phyloP scores from a whole-genome alignment of 208 protist genomes.

The Trypanosoma mega region DNA sequence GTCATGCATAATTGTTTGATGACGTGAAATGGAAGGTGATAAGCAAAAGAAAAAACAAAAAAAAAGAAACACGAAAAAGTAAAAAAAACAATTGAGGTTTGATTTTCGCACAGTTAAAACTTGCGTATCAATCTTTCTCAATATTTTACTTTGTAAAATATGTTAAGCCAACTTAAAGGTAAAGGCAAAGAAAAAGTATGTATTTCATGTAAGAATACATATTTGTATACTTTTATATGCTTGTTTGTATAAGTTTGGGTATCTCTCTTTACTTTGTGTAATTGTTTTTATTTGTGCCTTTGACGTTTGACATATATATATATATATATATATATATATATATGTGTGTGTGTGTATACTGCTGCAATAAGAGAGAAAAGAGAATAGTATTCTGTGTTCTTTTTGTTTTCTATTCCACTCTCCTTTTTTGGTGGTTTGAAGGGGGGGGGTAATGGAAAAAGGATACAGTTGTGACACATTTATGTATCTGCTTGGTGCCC shows the following conservation, averaged over 20 bases:
- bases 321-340: conserved; percentile 3
- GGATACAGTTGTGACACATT: no score
- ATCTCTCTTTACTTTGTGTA: no score
- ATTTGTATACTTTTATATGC: neutral
- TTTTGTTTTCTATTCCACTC: neutral
- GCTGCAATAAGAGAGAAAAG: no score
- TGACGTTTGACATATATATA: conserved; percentile 15
- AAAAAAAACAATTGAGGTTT: no score
- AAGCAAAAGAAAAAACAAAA: neutral
- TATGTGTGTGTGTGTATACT: neutral
- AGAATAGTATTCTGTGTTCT: neutral
- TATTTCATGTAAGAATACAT: no score
- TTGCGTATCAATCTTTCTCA: no score
- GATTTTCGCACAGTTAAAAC: no score
- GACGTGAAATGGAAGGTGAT: neutral
- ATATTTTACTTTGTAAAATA: no score
- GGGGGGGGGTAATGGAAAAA: neutral
- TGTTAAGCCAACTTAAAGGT: no score
- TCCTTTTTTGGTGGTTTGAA: neutral
- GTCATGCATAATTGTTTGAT: conserved; percentile 84
- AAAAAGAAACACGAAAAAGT: no score
- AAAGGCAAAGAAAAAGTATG: no score
- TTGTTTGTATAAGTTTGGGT: neutral
- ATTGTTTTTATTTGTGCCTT: conserved; percentile 12
- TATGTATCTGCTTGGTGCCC: no score